These are phyloP conservation scores for Fusarium proliferatum DNA, from an alignment of 2,329 filamentous ascomycete genomes.

Conservation along the genomic window DNA sequence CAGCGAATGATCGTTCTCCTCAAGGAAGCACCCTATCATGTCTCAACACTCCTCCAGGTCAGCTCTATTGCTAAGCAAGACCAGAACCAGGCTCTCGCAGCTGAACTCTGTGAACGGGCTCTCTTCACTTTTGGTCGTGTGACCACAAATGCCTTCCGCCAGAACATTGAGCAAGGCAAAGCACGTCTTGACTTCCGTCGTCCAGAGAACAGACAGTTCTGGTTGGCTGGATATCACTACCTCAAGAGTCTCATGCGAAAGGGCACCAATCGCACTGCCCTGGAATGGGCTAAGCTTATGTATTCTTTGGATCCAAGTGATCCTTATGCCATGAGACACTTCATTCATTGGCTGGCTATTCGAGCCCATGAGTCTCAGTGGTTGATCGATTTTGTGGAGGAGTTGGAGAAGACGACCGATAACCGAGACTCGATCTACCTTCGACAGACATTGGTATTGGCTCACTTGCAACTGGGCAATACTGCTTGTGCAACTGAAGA, in stretches of 20 bases:
- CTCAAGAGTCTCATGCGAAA: slow-evolving; percentile 86
- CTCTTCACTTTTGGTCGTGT: slow-evolving; percentile 94
- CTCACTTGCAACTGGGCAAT: slow-evolving; percentile 77
- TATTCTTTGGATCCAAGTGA: slow-evolving; percentile 80
- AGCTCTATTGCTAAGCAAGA: slow-evolving; percentile 93
- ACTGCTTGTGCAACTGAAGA: slow-evolving; percentile 71
- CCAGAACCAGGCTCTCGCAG: slow-evolving; percentile 84
- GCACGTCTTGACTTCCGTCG: slow-evolving; percentile 84
- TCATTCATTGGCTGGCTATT: slow-evolving; percentile 87
- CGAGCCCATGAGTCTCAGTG: slow-evolving; percentile 80
- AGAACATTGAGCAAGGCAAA: slow-evolving; percentile 79
- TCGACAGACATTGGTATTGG: slow-evolving; percentile 79
- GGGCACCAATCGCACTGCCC: slow-evolving; percentile 91
- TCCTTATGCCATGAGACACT: slow-evolving; percentile 83
- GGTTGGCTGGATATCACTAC: slow-evolving; percentile 90
- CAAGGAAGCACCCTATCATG: slow-evolving; percentile 75
- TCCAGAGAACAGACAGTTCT: slow-evolving; percentile 91
- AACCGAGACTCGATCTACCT: slow-evolving; percentile 71
- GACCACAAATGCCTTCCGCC: slow-evolving; percentile 83
- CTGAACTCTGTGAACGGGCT: slow-evolving; percentile 89
- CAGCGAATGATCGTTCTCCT: slow-evolving; percentile 83
- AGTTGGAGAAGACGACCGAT: slow-evolving; percentile 50
- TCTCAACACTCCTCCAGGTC: slow-evolving; percentile 92
- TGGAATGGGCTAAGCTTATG: slow-evolving; percentile 92
- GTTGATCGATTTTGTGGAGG: slow-evolving; percentile 75